Evolutionary conservation across 805 yeast species (phyloP), one percentile per base, ranked within the genome.

Genomic region (Debaryomyces hansenii): DNA sequence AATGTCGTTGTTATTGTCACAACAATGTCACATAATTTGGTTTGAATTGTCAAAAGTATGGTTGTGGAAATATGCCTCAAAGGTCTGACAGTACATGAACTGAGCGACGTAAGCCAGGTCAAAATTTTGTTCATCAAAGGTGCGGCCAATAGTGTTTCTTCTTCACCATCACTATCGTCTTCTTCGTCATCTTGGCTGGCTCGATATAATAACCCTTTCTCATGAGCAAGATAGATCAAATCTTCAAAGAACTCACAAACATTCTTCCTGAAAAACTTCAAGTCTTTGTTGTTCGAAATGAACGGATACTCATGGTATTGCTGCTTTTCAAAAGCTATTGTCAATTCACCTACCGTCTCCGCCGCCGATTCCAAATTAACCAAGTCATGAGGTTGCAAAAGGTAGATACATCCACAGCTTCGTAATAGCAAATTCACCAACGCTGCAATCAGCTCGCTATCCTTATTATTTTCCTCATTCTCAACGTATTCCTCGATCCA

Each of bases 321-420:
- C 62, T 87, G 91, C 11, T 71, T 69, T 44, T 77, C 71, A 54
- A 87, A 87, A 38, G 79, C 66, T 15, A 80, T 70, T 50, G 87
- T 86, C 21, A 90, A 65, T 62, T 89, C 96, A 4, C 77, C 82
- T 8, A 88, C 78, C 0, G 96, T 87, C 31, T 84, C 86, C 12
- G 78, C 70, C 0, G 94, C 87, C 6, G 87, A 79, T 36, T 86
- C 90, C 44, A 78, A 70, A 56, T 83, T 84, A 20, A 70, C 72
- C 41, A 89, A 83, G 60, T 90, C 97, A 62, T 91, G 96, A 21
- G 81, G 79, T 48, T 83, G 84, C 8, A 88, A 78, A 20, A 78
- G 79, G 1, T 82, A 72, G 16, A 80, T 73, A 41, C 90, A 84
- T 0, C 96, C 96, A 59, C 88, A 82, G 41, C 83, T 71, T 48